phyloP scores from a whole-genome alignment of 148 eudicot genomes.

The Rhododendron vialii region DNA sequence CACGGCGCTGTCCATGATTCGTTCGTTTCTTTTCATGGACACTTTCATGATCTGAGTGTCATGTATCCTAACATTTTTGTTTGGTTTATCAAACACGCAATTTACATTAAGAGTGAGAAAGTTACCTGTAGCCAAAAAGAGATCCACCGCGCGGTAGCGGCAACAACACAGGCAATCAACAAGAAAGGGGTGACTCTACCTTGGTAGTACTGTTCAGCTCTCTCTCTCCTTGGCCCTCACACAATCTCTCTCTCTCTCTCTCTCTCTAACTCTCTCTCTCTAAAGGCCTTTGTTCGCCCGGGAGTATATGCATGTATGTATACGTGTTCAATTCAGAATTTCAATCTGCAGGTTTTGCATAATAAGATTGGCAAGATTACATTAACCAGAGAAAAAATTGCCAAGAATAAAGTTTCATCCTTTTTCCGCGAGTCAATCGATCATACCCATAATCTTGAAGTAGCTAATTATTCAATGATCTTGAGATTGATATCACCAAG shows the following conservation, averaged over 20 bases:
- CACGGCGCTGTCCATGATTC: too few species aligned
- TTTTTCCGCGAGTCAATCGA: neutral
- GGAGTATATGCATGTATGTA: too few species aligned
- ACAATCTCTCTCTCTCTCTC: neutral
- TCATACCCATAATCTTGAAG: neutral
- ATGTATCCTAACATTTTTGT: too few species aligned
- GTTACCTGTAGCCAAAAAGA: slow-evolving; percentile 38
- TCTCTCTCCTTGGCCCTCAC: slow-evolving; percentile 10
- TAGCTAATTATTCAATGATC: too few species aligned
- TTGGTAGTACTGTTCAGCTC: slow-evolving; percentile 32
- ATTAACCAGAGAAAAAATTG: neutral
- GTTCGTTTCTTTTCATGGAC: too few species aligned
- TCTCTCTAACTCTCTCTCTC: slow-evolving; percentile 14
- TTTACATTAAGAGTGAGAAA: neutral
- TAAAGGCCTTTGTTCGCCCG: too few species aligned
- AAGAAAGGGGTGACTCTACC: slow-evolving; percentile 47
- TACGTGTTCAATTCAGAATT: too few species aligned
- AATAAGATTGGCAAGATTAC: too few species aligned
- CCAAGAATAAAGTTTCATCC: neutral
- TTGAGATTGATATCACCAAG: too few species aligned
- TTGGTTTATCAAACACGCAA: neutral
- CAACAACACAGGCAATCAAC: slow-evolving; percentile 47
- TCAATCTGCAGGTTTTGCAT: too few species aligned
- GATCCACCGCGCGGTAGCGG: slow-evolving; percentile 55
- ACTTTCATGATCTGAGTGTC: too few species aligned